Base-by-base conservation (phyloP, 169 alveolate species). In the Eimeria sp. region DNA sequence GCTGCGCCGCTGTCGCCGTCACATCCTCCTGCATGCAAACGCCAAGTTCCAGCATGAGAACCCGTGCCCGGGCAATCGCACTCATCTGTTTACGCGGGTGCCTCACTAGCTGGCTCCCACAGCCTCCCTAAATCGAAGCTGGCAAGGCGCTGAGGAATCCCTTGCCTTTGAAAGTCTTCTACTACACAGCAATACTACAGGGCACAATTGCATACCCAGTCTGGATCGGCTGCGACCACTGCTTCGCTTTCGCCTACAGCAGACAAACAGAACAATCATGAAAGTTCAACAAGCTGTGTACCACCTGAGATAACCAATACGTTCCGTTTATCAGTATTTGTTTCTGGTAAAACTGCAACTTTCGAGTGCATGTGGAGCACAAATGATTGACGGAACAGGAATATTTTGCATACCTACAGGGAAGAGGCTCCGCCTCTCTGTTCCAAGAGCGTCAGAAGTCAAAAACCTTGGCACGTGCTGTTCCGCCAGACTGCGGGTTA, bases 1-100 rank as follows among this genome's bases (percentile, higher is more conserved):
- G 94, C 27, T 87, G 94, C 63, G 94, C 94, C 16, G 83, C 82
- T 45, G 94, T 65, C 49, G 67, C 70, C 83, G 94, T 63, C 63
- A 87, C 67, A 25, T 87, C 94, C 54, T 87, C 94, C 94, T 87
- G 94, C 65, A 34, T 49, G 83, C 67, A 65, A 16, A n/a, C 63
- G 45, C 65, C 49, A n/a, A 80, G 10, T 49, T 54, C 57, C 51
- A 40, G 9, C 51, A 18, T 70, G 80, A 9, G 6, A 30, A 11
- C 10, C 80, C 51, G 47, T n/a, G 51, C n/a, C 83, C 14, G 6
- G 57, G 83, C 5, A 5, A n/a, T 18, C 30, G 14, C 13, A 18
- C 30, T 30, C 4, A 70, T 7, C 18, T 18, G 49, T 16, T 30
- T 0, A 7, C 80, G 7, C n/a, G 10, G 18, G 20, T 16, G 83